Percentiles rank a stretch among this genome's conserved stretches.
Evolutionary conservation across 345 rosid genomes (phyloP).

Genomic region (Murraya koenigii): DNA sequence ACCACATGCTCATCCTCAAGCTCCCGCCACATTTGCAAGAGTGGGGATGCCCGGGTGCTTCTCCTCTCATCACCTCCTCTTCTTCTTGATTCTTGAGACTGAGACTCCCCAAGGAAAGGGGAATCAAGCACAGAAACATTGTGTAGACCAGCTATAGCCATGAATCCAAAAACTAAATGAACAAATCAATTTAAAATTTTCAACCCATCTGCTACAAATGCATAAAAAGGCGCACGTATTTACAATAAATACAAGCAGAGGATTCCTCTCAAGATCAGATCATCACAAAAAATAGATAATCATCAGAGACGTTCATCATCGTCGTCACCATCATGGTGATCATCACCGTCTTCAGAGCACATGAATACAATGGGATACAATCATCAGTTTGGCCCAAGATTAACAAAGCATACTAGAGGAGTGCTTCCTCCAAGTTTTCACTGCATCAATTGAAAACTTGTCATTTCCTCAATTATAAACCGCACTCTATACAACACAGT

Average conservation of each 20-base stretch:
- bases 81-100: slow-evolving; percentile 47
- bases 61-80: slow-evolving; percentile 54
- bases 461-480: slow-evolving; percentile 17
- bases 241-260: slow-evolving; percentile 37
- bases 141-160: slow-evolving; percentile 90
- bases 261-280: slow-evolving; percentile 26
- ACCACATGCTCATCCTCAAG: slow-evolving; percentile 83
- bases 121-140: slow-evolving; percentile 71
- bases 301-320: slow-evolving; percentile 16
- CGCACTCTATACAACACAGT: background rate
- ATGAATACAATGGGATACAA: slow-evolving; percentile 5
- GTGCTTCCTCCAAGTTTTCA: slow-evolving; percentile 2
- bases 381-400: background rate
- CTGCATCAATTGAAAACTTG: slow-evolving; percentile 23
- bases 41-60: slow-evolving; percentile 71
- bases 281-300: slow-evolving; percentile 22
- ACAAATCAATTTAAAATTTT: slow-evolving; percentile 16
- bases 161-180: slow-evolving; percentile 23
- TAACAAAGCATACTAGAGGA: slow-evolving; percentile 6
- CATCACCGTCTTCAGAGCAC: slow-evolving; percentile 23
- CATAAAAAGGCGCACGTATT: slow-evolving; percentile 27
- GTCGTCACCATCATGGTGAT: slow-evolving; percentile 21
- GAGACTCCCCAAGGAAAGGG: slow-evolving; percentile 69
- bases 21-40: slow-evolving; percentile 86
- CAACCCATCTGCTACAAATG: slow-evolving; percentile 46